phyloP scores from a whole-genome alignment of 1,284 basidiomycete species.

The Chalciporus piperatoides region DNA sequence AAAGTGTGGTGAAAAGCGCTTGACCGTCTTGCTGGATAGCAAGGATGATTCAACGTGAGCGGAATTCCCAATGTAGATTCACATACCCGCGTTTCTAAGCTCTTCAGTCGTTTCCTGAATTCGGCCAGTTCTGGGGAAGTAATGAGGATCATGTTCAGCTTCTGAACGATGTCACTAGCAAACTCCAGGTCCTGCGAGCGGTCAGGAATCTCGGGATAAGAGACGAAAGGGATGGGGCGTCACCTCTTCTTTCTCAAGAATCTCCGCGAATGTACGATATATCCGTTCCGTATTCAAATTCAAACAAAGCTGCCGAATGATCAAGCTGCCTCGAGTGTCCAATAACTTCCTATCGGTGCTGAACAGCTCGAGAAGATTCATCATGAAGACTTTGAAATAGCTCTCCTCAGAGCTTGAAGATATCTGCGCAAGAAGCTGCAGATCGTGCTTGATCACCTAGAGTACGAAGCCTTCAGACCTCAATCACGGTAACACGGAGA shows the following conservation, averaged over 20 bases:
- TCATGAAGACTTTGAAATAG: conserved; percentile 96
- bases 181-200: conserved; percentile 84
- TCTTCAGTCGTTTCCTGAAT: conserved; percentile 90
- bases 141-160: conserved; percentile 94
- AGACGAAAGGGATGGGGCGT: not conserved
- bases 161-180: conserved; percentile 95
- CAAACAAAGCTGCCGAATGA: conserved; percentile 93
- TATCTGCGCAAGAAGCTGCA: conserved; percentile 95
- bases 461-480: not conserved
- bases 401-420: conserved; percentile 91
- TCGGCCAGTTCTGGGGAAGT: conserved; percentile 95
- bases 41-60: conserved; percentile 9
- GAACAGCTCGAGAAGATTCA: conserved; percentile 91
- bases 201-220: conserved; percentile 3
- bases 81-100: conserved; percentile 85
- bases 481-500: not conserved
- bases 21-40: conserved; percentile 82
- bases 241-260: conserved; percentile 96
- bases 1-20: conserved; percentile 86
- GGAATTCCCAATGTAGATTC: not conserved
- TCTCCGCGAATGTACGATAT: conserved; percentile 94
- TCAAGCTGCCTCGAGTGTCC: conserved; percentile 91
- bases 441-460: conserved; percentile 91
- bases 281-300: conserved; percentile 96
- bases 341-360: conserved; percentile 90